Conservation (phyloP, 108 stramenopile genomes). For the Aurantiochytrium sp. region DNA sequence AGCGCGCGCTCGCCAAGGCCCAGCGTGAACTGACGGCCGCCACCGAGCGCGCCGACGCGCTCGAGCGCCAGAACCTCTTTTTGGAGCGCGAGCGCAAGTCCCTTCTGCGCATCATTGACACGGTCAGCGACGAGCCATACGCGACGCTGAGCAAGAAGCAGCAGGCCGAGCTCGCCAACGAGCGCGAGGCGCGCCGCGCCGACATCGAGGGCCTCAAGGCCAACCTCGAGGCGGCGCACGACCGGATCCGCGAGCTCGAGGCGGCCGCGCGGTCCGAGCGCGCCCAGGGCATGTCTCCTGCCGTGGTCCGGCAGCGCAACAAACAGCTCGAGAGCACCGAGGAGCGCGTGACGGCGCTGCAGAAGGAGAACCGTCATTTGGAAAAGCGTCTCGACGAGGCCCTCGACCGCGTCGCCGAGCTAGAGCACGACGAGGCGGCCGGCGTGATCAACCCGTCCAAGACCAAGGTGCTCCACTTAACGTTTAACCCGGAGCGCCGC, state of each 20-base stretch:
- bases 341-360: not conserved
- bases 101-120: not conserved
- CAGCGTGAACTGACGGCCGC: not conserved
- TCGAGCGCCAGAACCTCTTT: not conserved
- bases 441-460: not conserved
- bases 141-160: not conserved
- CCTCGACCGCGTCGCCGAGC: not conserved
- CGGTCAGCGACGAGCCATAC: not conserved
- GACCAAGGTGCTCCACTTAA: conserved; percentile 5
- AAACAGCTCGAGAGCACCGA: not conserved
- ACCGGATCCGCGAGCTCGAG: not conserved
- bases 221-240: not conserved
- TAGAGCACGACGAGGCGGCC: not conserved
- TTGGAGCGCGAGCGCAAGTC: not conserved
- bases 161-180: not conserved
- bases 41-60: not conserved
- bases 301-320: not conserved
- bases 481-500: not conserved
- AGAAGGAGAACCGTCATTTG: not conserved
- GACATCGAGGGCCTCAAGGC: not conserved
- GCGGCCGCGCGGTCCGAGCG: not conserved
- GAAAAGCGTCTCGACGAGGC: conserved; percentile 5
- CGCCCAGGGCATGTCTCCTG: not conserved
- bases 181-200: not conserved
- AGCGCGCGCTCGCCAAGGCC: not conserved